Base-by-base conservation (phyloP, 2,329 filamentous ascomycete species). In the Teratosphaeria destructans region DNA sequence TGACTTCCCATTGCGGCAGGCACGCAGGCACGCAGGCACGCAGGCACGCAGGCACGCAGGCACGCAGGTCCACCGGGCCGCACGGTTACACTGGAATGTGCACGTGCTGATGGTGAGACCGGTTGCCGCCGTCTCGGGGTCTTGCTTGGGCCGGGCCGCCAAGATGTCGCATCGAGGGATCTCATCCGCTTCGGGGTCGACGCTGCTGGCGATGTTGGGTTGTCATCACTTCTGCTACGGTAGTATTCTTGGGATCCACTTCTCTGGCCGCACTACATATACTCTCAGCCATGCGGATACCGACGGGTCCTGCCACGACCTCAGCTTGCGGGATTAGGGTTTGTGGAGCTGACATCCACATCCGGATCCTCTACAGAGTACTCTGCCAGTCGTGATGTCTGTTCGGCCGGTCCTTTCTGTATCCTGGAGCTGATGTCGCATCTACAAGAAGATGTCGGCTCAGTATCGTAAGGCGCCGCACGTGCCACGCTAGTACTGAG, bases 1-100 rank as follows among this genome's bases (percentile, higher is more conserved):
- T 77, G 74, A 68, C 65, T 70, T 61, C 69, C 74, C 76, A 78
- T 78, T 65, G 66, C 80, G 85, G 59, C 78, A 78, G 81, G 81
- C 43, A 49, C 43, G 43, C 43, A 49, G 19, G 19, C 19, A 19
- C 19, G 19, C 19, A 19, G 37, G 37, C 37, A 29, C 29, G 29
- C 29, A 32, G 43, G 43, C 43, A 49, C 43, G 43, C 43, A 49
- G 19, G 19, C 19, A 19, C 19, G 19, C 19, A 19, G 37, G 37
- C 37, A 29, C 29, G 29, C 29, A 32, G 43, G 43, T n/a, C 43
- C n/a, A 49, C 43, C 16, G 5, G 19, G 43, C n/a, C 43, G 43
- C 43, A 23, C 43, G n/a, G 43, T 23, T 10, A n/a, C 43, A 19
- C 43, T 19, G 43, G 16, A 49, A 49, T 19, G 43, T 19, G 43